Base-by-base conservation (phyloP, 805 yeast species). In the Metschnikowia corniflorae region DNA sequence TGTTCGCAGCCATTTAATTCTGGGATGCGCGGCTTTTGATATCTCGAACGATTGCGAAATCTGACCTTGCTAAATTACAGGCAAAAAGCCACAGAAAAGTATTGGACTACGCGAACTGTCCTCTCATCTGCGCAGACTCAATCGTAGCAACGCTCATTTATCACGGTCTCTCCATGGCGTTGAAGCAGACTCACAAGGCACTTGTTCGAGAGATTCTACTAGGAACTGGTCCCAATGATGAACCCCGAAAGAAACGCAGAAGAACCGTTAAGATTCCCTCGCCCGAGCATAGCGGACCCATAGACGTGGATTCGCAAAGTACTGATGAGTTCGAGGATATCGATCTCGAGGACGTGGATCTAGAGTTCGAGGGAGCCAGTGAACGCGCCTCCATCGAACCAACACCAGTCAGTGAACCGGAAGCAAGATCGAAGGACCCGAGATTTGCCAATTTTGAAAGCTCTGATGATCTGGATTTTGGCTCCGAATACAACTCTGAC, bases 401-500 rank as follows among this genome's bases (percentile, higher is more conserved):
- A n/a, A n/a, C n/a, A n/a, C n/a, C n/a, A 17, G 8, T 2, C 22
- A 20, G 8, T 33, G 20, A 20, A 6, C 29, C 17, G 7, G 14
- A n/a, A 14, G 15, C 6, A 21, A 19, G 7, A 14, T 6, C 16
- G 12, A 12, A 8, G 9, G 15, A 10, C 24, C 22, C n/a, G n/a
- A n/a, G n/a, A n/a, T n/a, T n/a, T n/a, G n/a, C n/a, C n/a, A n/a
- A n/a, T n/a, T n/a, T n/a, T n/a, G n/a, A n/a, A n/a, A n/a, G 4
- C 5, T 13, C 8, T 18, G 24, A 29, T 6, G 27, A 16, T 18
- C 29, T 16, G 15, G 43, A 26, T 10, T 21, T n/a, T 10, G 24
- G 24, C 7, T 30, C 39, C 4, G 43, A 39, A 20, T 22, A 16
- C 21, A 65, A 62, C 35, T 71, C 68, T 29, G 68, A 63, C 34